Conservation (phyloP, 2,329 filamentous ascomycete species). For the Ascochyta fabae region DNA sequence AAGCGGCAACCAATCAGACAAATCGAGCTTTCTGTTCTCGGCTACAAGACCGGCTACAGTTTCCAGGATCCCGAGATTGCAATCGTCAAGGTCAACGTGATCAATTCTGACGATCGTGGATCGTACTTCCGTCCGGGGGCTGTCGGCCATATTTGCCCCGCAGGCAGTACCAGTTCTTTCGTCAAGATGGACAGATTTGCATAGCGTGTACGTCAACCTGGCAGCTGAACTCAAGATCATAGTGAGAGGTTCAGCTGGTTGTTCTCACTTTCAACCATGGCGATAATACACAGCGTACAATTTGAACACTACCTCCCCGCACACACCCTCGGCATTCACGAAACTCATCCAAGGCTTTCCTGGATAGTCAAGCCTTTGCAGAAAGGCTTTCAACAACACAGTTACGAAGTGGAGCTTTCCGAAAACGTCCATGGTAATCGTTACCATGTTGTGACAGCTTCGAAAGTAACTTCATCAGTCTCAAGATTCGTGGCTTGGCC, state of each 20-base stretch:
- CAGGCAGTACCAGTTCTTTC: too few relatives aligned
- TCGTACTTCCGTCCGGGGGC: too few relatives aligned
- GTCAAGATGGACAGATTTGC: too few relatives aligned
- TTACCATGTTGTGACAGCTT: neutral
- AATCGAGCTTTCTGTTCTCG: too few relatives aligned
- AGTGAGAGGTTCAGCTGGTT: neutral
- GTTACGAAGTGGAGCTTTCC: neutral
- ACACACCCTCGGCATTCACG: neutral
- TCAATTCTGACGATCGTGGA: too few relatives aligned
- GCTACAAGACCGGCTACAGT: too few relatives aligned
- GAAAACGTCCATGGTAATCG: neutral
- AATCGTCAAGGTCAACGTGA: too few relatives aligned
- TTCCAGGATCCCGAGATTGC: too few relatives aligned
- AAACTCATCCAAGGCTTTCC: neutral
- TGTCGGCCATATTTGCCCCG: too few relatives aligned
- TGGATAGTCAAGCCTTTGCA: neutral
- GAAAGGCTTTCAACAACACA: neutral
- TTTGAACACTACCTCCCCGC: neutral
- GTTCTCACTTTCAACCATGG: neutral
- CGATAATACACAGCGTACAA: neutral
- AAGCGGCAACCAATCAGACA: too few relatives aligned
- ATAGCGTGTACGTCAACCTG: neutral
- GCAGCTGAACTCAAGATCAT: neutral
- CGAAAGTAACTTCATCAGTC: too few relatives aligned
- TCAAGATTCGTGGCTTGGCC: too few relatives aligned